These are phyloP conservation scores for Trichophaea hybrida DNA, from an alignment of 2,329 filamentous ascomycete species.

Conservation along the genomic window DNA sequence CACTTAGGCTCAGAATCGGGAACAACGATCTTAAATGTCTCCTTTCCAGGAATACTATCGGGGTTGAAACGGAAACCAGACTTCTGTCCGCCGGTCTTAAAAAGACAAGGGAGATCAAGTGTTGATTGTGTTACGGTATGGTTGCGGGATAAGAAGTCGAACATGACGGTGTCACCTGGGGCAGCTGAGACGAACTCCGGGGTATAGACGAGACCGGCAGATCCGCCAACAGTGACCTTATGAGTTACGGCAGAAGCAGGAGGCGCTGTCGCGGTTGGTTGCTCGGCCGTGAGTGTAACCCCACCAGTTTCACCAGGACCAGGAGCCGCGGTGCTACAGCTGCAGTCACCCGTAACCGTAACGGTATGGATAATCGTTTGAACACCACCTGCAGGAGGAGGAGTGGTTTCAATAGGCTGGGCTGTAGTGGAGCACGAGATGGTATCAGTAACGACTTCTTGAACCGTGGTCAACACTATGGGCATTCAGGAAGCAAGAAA, in stretches of 20 bases:
- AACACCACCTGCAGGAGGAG: not conserved
- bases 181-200: conserved; percentile 47
- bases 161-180: conserved; percentile 57
- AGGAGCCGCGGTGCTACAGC: not conserved
- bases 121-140: conserved; percentile 62
- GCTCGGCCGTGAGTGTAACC: not conserved
- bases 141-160: conserved; percentile 57
- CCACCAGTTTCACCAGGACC: not conserved
- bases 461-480: no score
- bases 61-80: conserved; percentile 51
- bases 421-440: not conserved
- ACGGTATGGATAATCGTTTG: conserved; percentile 1
- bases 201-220: conserved; percentile 47
- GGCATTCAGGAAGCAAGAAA: no score
- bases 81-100: conserved; percentile 46
- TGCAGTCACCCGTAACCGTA: conserved; percentile 3
- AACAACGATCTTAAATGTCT: conserved; percentile 47
- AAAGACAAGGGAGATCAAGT: conserved; percentile 52
- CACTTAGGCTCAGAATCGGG: conserved; percentile 46
- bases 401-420: no score
- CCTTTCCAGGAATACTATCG: conserved; percentile 41
- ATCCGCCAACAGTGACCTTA: conserved; percentile 53
- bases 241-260: conserved; percentile 33
- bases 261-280: not conserved
- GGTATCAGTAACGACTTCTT: no score